Conservation (phyloP, 345 rosid species). For the Linum usitatissimum region DNA sequence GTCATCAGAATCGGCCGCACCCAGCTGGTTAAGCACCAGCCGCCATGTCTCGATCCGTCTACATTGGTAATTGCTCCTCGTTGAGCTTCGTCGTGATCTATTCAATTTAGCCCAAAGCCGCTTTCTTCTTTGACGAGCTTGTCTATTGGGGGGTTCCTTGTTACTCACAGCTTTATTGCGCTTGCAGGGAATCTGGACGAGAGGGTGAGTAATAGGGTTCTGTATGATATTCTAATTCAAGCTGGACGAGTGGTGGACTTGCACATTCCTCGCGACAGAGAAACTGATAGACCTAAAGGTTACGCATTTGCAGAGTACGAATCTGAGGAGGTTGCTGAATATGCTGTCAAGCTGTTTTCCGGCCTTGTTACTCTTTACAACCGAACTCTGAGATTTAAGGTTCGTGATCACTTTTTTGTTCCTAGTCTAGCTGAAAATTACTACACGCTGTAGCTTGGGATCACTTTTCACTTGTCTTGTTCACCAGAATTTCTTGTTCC, state of each 20-base stretch:
- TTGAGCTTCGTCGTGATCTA: background rate
- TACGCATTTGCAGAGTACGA: slow-evolving; percentile 87
- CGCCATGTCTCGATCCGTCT: background rate
- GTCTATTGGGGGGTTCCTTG: background rate
- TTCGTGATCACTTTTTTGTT: slow-evolving; percentile 15
- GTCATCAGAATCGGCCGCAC: background rate
- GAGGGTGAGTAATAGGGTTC: slow-evolving; percentile 69
- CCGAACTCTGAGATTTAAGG: slow-evolving; percentile 68
- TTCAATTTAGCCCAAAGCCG: background rate
- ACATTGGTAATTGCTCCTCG: background rate
- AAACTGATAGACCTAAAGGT: slow-evolving; percentile 79
- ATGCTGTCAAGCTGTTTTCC: slow-evolving; percentile 84
- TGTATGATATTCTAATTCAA: slow-evolving; percentile 80
- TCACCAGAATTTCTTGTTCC: background rate
- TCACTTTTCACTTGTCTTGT: background rate
- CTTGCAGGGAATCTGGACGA: slow-evolving; percentile 73
- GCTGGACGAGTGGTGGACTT: slow-evolving; percentile 76
- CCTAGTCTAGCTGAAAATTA: background rate
- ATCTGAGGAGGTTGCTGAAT: slow-evolving; percentile 70
- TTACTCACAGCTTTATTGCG: background rate
- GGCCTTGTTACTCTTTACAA: slow-evolving; percentile 80
- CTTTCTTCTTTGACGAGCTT: background rate
- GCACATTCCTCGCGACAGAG: slow-evolving; percentile 73
- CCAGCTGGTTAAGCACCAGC: background rate
- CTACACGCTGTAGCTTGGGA: background rate